Evolutionary conservation across 2,329 filamentous ascomycete genomes (phyloP), one percentile per base, ranked within the genome.

Genomic region (Diaporthe citriasiana): DNA sequence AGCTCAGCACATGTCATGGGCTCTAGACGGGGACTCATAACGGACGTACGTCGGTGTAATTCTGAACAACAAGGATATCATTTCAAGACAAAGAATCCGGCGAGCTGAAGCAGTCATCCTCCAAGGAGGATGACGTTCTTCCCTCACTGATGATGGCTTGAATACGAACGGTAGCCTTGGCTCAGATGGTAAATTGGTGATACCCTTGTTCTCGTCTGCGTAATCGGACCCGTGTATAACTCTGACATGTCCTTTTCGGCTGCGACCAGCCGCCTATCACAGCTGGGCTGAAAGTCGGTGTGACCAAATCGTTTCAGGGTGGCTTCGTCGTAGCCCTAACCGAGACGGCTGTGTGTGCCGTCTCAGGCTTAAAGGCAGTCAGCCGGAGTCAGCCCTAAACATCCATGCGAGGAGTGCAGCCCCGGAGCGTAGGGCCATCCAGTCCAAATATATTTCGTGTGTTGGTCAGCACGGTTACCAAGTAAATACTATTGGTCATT

Each of bases 361-460:
- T 35, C 47, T 40, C 47, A 68, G 63, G 47, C 47, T 53, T 68
- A 19, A 53, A 51, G 30, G 63, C 63, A 68, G 63, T 68, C 63
- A 68, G 45, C 63, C 63, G 63, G 47, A 68, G 63, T 68, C 63
- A 68, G 63, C 63, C 63, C 63, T 68, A 68, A 68, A 9, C 8
- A 50, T 7, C 63, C 63, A 53, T 27, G 33, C 63, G 47, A 25
- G 38, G n/a, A 68, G 17, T 22, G 8, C n/a, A 22, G 17, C 33
- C 33, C 4, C 22, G 22, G 9, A 50, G 10, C 17, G 33, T 38
- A 40, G 33, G 33, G 22, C 47, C n/a, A 33, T 15, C 4, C 12
- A 19, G 47, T 8, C 47, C 30, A 68, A 53, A 33, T 53, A 68
- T 53, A 68, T 27, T 68, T 38, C n/a, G 33, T 4, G 17, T 30